Evolutionary conservation across 2,329 filamentous ascomycete genomes (phyloP), one percentile per base, ranked within the genome.

Genomic region (Pseudogymnoascus sp.): DNA sequence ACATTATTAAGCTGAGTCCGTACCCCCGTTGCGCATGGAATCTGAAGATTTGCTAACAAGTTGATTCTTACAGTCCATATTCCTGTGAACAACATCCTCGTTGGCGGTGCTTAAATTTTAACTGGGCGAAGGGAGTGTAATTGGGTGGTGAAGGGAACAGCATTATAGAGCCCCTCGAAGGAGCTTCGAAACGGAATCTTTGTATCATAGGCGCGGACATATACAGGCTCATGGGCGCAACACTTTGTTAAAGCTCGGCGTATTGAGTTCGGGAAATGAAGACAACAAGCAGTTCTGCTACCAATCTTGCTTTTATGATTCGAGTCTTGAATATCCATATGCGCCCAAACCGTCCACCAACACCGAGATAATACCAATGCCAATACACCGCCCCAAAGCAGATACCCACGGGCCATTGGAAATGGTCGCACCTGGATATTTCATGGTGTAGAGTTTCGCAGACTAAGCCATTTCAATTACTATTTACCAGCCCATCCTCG

Each of bases 31-130:
- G 36, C 36, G 12, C 39, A 61, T 36, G 5, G 5, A 16, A 5
- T 40, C 16, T 29, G 29, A 16, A 39, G 5, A 62, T 21, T 54
- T 40, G 59, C 47, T 61, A 54, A 61, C 59, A 16, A 16, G 21
- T 11, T n/a, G n/a, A 26, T 42, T 40, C 10, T 8, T 61, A 71
- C 63, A 77, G 74, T 81, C 62, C 79, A 81, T 70, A 81, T 82
- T 65, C 79, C 79, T 54, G 77, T 82, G 66, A 81, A 81, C 74
- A 81, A 81, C 72, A 81, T 81, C 67, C 75, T 82, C 65, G 79
- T 82, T 29, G 73, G 73, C 54, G 71, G 73, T 34, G 72, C 72
- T 69, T 74, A 70, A 65, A 57, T 57, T 57, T 57, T 0, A 34
- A 57, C 29, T 34, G 51, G 51, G 29, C n/a, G 51, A 36, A 57